These are phyloP conservation scores for Geranium brycei DNA, from an alignment of 345 rosid genomes.

Conservation along the genomic window DNA sequence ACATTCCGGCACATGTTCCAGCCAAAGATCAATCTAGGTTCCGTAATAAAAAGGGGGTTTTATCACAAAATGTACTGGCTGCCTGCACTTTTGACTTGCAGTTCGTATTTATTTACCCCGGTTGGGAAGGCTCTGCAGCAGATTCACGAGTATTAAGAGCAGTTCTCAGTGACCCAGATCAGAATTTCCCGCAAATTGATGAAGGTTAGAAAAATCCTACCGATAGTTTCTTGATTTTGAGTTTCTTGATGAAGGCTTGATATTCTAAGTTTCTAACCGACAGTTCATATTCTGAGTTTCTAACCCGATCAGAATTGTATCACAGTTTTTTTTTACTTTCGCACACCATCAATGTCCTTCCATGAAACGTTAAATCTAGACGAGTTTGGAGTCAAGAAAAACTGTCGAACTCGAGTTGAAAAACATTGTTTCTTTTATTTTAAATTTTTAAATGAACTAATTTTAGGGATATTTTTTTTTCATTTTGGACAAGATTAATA, in stretches of 20 bases:
- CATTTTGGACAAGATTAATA: no score
- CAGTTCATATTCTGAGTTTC: background rate
- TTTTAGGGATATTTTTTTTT: no score
- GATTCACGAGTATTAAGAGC: constrained; percentile 68
- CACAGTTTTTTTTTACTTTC: no score
- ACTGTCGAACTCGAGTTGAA: no score
- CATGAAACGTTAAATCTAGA: no score
- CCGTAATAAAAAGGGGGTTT: constrained; percentile 48
- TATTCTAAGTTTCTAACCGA: background rate
- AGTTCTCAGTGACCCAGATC: constrained; percentile 62
- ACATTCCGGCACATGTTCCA: constrained; percentile 62
- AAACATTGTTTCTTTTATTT: no score
- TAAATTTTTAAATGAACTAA: no score
- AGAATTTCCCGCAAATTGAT: constrained; percentile 64
- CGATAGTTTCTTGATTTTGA: background rate
- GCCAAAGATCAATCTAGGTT: constrained; percentile 67
- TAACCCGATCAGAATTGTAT: no score
- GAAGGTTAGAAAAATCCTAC: constrained; percentile 26
- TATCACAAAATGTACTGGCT: constrained; percentile 63
- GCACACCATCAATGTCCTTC: no score
- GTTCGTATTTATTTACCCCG: constrained; percentile 63
- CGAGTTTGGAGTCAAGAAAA: no score
- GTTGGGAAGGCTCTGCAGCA: constrained; percentile 77
- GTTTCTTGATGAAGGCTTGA: background rate
- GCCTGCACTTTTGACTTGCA: constrained; percentile 70